A percentile compares a stretch with the other conserved stretches of the same genome.
Evolutionary conservation across 164 flowering plant species (phyloP).

Genomic region (Vitis labrusca): DNA sequence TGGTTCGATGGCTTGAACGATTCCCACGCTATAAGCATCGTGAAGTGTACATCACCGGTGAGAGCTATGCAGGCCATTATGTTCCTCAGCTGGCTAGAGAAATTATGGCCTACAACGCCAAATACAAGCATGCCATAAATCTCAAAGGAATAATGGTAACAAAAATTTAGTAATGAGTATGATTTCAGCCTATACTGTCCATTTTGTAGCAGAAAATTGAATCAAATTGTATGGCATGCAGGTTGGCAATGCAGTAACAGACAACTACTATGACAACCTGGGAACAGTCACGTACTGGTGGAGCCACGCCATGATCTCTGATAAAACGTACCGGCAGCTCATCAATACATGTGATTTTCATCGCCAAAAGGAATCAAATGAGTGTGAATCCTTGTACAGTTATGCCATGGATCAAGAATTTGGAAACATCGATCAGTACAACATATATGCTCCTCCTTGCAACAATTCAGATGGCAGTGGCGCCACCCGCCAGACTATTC

Average conservation of each 20-base stretch:
- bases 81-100: conserved; percentile 80
- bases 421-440: conserved; percentile 87
- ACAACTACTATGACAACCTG: conserved; percentile 79
- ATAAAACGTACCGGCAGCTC: conserved; percentile 59
- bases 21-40: conserved; percentile 70
- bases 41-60: conserved; percentile 75
- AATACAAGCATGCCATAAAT: conserved; percentile 48
- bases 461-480: conserved; percentile 53
- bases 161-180: neutral
- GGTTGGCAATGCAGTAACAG: conserved; percentile 93
- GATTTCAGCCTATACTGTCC: too few species aligned
- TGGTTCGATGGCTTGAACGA: conserved; percentile 71
- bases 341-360: conserved; percentile 62
- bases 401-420: conserved; percentile 86
- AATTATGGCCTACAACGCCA: conserved; percentile 50
- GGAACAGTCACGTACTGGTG: conserved; percentile 92
- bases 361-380: conserved; percentile 52
- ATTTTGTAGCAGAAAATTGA: too few species aligned
- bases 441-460: conserved; percentile 83
- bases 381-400: conserved; percentile 59
- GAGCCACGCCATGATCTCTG: conserved; percentile 95
- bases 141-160: conserved; percentile 81
- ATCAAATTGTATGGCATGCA: conserved; percentile 12
- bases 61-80: conserved; percentile 96
- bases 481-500: conserved; percentile 34